phyloP scores from a whole-genome alignment of 2,329 filamentous ascomycete species.

The Scedosporium dehoogii region DNA sequence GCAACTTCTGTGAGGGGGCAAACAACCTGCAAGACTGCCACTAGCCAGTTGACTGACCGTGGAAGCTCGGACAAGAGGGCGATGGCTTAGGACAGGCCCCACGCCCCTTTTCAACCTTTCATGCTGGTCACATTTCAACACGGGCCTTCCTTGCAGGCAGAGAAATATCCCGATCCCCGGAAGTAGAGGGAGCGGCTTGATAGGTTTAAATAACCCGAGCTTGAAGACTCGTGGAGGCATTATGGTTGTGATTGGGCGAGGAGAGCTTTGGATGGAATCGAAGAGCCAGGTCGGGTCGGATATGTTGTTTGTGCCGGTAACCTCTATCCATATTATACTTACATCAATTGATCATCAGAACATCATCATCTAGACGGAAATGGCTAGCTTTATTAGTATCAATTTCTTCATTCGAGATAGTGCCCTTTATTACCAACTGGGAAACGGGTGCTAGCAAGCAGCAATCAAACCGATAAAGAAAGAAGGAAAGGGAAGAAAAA shows the following conservation, averaged over 20 bases:
- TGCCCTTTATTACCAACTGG: too few relatives aligned
- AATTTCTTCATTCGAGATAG: too few relatives aligned
- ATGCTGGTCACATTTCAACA: not conserved
- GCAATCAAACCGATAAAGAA: too few relatives aligned
- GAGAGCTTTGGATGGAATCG: not conserved
- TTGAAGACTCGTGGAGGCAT: not conserved
- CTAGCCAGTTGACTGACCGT: slow-evolving; percentile 35
- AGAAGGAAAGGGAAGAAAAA: too few relatives aligned
- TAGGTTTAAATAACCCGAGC: not conserved
- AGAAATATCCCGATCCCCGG: not conserved
- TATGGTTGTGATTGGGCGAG: not conserved
- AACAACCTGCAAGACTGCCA: slow-evolving; percentile 41
- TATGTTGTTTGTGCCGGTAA: too few relatives aligned
- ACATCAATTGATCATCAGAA: too few relatives aligned
- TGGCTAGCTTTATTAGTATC: too few relatives aligned
- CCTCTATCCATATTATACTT: too few relatives aligned
- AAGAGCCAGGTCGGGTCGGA: too few relatives aligned
- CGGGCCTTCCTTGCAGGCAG: not conserved
- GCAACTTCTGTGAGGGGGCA: not conserved
- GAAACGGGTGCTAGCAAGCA: too few relatives aligned
- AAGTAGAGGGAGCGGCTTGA: not conserved
- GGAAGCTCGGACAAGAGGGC: not conserved
- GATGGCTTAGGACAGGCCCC: not conserved
- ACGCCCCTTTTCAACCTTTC: not conserved
- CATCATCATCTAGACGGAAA: too few relatives aligned